phyloP scores from a whole-genome alignment of 768 basidiomycete genomes.

The Pseudohyphozyma bogoriensis region DNA sequence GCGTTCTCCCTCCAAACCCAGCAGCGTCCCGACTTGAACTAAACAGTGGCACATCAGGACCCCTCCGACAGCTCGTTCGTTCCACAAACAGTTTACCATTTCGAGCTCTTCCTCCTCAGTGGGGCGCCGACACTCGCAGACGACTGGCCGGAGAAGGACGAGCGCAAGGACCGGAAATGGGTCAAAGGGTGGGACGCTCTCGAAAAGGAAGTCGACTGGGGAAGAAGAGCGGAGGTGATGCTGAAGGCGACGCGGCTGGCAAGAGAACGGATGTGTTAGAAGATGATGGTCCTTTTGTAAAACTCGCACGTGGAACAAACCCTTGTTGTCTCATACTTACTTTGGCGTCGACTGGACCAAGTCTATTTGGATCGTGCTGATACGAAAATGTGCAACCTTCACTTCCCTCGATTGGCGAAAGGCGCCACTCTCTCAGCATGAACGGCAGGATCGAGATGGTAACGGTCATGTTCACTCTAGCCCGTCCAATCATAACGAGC shows the following conservation, averaged over 20 bases:
- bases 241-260: neutral
- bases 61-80: slow-evolving; percentile 10
- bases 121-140: neutral
- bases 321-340: neutral
- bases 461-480: no score
- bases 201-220: neutral
- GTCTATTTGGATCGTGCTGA: neutral
- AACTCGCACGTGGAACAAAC: neutral
- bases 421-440: no score
- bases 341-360: neutral
- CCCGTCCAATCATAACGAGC: no score
- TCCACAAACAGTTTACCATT: slow-evolving; percentile 12
- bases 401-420: no score
- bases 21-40: no score
- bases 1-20: no score
- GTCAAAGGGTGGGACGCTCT: slow-evolving; percentile 6
- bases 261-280: neutral
- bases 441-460: no score
- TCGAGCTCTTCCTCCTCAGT: slow-evolving; percentile 23
- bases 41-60: no score
- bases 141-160: slow-evolving; percentile 21
- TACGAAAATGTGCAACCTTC: neutral
- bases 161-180: slow-evolving; percentile 9
- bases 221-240: neutral
- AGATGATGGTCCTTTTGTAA: neutral